These are phyloP conservation scores for Trametes cingulata DNA, from an alignment of 768 basidiomycete genomes.

Conservation along the genomic window DNA sequence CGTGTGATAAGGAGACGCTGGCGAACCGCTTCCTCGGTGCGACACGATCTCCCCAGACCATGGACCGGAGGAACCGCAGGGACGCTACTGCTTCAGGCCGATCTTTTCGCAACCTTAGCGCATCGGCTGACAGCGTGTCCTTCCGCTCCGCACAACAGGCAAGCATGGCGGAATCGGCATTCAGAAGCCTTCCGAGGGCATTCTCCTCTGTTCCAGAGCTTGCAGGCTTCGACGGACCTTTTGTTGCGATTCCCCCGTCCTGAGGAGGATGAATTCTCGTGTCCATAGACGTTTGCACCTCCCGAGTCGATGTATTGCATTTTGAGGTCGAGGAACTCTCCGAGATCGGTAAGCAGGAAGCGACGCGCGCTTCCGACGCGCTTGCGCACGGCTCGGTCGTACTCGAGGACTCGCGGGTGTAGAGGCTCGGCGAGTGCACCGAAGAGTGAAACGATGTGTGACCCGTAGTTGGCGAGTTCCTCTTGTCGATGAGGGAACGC, in stretches of 20 bases:
- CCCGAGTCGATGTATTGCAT: not conserved
- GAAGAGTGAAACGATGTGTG: slow-evolving; percentile 32
- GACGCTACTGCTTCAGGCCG: not conserved
- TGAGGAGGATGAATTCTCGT: too few species aligned
- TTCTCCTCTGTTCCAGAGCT: too few species aligned
- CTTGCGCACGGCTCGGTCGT: slow-evolving; percentile 34
- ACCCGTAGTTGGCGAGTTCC: slow-evolving; percentile 32
- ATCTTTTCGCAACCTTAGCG: not conserved
- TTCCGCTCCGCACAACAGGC: not conserved
- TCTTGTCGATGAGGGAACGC: slow-evolving; percentile 30
- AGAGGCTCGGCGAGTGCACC: slow-evolving; percentile 16
- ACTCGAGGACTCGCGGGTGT: slow-evolving; percentile 28
- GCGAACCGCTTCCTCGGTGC: slow-evolving; percentile 25
- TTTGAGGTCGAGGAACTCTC: slow-evolving; percentile 14
- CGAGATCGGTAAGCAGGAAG: slow-evolving; percentile 27
- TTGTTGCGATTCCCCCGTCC: too few species aligned
- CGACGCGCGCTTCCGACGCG: slow-evolving; percentile 22
- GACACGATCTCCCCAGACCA: slow-evolving; percentile 19
- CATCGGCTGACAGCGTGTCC: slow-evolving; percentile 7
- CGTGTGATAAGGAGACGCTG: not conserved
- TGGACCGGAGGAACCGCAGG: slow-evolving; percentile 15
- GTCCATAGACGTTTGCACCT: not conserved
- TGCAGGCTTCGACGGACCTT: too few species aligned
- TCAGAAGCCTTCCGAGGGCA: too few species aligned
- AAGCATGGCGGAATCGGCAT: too few species aligned